Evolutionary conservation across 148 eudicot species (phyloP).

Genomic region (Camellia lanceoleosa): DNA sequence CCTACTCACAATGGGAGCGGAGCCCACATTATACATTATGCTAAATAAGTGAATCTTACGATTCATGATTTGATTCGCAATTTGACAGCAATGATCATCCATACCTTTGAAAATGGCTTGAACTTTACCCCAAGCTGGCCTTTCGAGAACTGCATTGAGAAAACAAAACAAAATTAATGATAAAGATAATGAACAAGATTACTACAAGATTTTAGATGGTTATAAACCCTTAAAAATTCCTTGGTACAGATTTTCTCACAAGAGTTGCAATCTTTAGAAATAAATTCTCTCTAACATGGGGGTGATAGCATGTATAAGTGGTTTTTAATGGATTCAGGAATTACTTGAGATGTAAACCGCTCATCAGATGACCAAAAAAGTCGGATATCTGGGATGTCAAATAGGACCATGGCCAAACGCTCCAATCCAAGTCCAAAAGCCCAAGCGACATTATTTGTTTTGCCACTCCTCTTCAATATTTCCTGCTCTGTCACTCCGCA

Average conservation of each 20-base stretch:
- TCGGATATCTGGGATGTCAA: slow-evolving; percentile 94
- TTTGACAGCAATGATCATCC: neutral
- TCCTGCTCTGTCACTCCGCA: slow-evolving; percentile 97
- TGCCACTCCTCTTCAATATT: slow-evolving; percentile 80
- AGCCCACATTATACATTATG: too few relatives aligned
- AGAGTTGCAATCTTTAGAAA: neutral
- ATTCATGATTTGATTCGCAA: too few relatives aligned
- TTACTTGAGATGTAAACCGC: slow-evolving; percentile 92
- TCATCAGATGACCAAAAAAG: slow-evolving; percentile 90
- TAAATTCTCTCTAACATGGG: neutral
- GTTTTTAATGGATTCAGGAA: slow-evolving; percentile 9
- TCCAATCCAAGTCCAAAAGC: slow-evolving; percentile 98
- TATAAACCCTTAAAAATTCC: neutral
- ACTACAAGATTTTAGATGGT: neutral
- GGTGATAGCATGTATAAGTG: too few relatives aligned
- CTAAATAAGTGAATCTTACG: too few relatives aligned
- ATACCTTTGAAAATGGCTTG: slow-evolving; percentile 95
- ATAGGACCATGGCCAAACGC: slow-evolving; percentile 94
- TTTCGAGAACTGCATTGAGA: slow-evolving; percentile 60
- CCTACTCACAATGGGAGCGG: too few relatives aligned
- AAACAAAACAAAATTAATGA: neutral
- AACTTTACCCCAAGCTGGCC: slow-evolving; percentile 88
- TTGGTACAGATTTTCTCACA: neutral
- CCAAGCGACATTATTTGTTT: slow-evolving; percentile 76
- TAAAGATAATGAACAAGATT: slow-evolving; percentile 3